These are phyloP conservation scores for Leccinum pachyderme DNA, from an alignment of 1,284 basidiomycete genomes.

Conservation along the genomic window DNA sequence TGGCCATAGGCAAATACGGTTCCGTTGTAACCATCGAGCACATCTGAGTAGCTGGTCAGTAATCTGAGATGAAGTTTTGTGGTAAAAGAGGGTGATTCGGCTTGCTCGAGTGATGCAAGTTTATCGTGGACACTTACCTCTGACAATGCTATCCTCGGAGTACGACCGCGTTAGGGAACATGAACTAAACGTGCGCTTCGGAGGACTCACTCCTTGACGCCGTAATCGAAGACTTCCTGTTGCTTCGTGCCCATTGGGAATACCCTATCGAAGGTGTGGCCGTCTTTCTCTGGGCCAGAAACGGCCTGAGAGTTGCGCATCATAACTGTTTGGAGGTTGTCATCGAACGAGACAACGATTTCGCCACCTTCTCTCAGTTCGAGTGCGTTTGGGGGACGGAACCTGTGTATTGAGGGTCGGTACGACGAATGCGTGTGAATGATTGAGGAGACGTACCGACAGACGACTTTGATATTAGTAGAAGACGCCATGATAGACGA, in stretches of 20 bases:
- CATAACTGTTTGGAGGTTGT: conserved; percentile 80
- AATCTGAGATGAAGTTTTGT: conserved; percentile 6
- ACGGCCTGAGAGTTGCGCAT: conserved; percentile 67
- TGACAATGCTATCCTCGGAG: conserved; percentile 60
- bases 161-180: conserved; percentile 13
- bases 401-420: conserved; percentile 49
- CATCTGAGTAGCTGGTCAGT: conserved; percentile 60
- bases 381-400: conserved; percentile 93
- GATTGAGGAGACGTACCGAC: conserved; percentile 62
- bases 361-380: conserved; percentile 90
- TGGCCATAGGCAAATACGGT: conserved; percentile 99
- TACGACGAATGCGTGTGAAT: conserved; percentile 1
- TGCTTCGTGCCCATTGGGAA: conserved; percentile 94
- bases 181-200: conserved; percentile 12
- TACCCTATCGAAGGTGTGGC: conserved; percentile 96
- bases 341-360: conserved; percentile 88
- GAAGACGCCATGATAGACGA: conserved; percentile 61
- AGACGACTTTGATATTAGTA: conserved; percentile 92
- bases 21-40: conserved; percentile 98
- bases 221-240: conserved; percentile 97
- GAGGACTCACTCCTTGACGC: conserved; percentile 85
- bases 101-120: not conserved
- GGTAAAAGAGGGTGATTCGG: conserved; percentile 8
- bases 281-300: conserved; percentile 82
- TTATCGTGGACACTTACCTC: conserved; percentile 47